These are phyloP conservation scores for Betula pendula DNA, from an alignment of 306 rosid species.

Conservation along the genomic window DNA sequence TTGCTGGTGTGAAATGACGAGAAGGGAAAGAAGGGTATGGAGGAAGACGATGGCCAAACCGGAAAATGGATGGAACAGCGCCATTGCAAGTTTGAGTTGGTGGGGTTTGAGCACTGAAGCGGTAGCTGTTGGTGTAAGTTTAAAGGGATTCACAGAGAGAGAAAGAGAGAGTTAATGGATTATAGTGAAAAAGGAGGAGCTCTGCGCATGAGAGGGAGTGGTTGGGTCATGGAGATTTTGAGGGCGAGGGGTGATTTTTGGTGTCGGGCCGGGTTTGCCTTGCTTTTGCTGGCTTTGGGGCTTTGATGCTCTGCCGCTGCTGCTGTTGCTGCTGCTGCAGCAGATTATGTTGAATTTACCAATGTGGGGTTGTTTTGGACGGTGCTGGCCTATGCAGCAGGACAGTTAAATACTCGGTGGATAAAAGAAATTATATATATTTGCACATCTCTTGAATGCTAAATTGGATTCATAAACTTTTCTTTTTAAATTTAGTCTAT, in stretches of 20 bases:
- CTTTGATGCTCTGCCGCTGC: background rate
- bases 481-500: too few relatives aligned
- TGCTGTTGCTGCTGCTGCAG: background rate
- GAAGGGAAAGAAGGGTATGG: slow-evolving; percentile 14
- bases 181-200: background rate
- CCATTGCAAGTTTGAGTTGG: background rate
- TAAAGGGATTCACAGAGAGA: background rate
- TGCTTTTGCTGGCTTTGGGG: background rate
- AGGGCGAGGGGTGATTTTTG: background rate
- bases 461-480: too few relatives aligned
- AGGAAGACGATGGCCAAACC: slow-evolving; percentile 21
- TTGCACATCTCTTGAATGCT: too few relatives aligned
- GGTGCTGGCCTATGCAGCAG: too few relatives aligned
- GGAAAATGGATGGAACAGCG: slow-evolving; percentile 1
- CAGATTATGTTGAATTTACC: background rate
- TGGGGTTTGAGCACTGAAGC: too few relatives aligned
- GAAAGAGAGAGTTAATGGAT: background rate
- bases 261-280: background rate
- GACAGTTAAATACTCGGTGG: too few relatives aligned
- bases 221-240: background rate
- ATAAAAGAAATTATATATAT: too few relatives aligned
- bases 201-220: background rate
- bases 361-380: too few relatives aligned
- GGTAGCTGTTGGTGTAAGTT: too few relatives aligned
- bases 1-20: slow-evolving; percentile 41